Evolutionary conservation across 495 filamentous ascomycete genomes (phyloP).

Genomic region (Talaromyces stipitatus): DNA sequence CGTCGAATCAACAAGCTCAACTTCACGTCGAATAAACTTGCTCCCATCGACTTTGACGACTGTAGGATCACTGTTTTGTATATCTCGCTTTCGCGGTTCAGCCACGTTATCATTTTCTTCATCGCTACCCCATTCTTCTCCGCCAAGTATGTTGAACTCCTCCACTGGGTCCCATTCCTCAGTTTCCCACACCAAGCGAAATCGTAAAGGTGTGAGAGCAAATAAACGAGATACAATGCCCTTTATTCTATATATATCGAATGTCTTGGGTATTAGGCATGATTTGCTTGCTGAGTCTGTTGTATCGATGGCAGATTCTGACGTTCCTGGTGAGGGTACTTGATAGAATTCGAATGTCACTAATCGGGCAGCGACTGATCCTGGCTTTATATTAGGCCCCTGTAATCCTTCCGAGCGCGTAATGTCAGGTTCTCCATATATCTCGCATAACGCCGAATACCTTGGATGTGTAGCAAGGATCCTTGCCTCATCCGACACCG

Average conservation of each 20-base stretch:
- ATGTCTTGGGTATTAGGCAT: slow-evolving; percentile 62
- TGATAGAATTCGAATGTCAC: slow-evolving; percentile 56
- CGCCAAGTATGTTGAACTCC: slow-evolving; percentile 48
- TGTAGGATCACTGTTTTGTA: neutral
- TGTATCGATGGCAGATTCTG: neutral
- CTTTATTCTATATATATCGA: slow-evolving; percentile 75
- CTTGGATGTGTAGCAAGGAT: slow-evolving; percentile 57
- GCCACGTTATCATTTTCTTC: slow-evolving; percentile 42
- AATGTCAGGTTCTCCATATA: slow-evolving; percentile 60
- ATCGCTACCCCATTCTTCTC: slow-evolving; percentile 49
- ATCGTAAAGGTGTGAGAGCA: slow-evolving; percentile 49
- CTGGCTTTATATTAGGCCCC: slow-evolving; percentile 45
- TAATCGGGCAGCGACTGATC: slow-evolving; percentile 65
- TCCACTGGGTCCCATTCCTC: slow-evolving; percentile 72
- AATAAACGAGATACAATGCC: slow-evolving; percentile 68
- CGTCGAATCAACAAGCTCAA: slow-evolving; percentile 74
- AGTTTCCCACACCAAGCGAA: slow-evolving; percentile 72
- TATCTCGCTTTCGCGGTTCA: slow-evolving; percentile 9
- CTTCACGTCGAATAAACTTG: slow-evolving; percentile 63
- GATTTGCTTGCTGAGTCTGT: slow-evolving; percentile 1
- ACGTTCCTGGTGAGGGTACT: slow-evolving; percentile 8
- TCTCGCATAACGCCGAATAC: slow-evolving; percentile 63
- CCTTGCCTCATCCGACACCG: slow-evolving; percentile 41
- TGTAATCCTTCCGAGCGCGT: slow-evolving; percentile 17
- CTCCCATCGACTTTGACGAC: slow-evolving; percentile 20